Conservation (phyloP, 257 asterid species). For the Parsonsia alboflavescens region DNA sequence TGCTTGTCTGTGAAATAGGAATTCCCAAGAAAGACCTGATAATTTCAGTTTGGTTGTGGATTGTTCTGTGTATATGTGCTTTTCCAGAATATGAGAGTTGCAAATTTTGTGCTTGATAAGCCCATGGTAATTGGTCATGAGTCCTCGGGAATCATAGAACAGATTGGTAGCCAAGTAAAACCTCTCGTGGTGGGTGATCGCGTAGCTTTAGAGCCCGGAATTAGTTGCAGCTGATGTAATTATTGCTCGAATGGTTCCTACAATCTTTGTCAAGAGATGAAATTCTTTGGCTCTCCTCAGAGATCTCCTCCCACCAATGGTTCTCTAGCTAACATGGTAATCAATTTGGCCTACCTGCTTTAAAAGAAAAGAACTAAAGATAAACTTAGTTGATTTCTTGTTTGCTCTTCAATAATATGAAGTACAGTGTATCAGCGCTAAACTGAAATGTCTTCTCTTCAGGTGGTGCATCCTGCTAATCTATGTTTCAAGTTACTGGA, state of each 20-base stretch:
- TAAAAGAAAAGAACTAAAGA: background rate
- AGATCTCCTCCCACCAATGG: slow-evolving; percentile 90
- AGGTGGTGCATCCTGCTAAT: slow-evolving; percentile 94
- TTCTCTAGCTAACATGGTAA: slow-evolving; percentile 88
- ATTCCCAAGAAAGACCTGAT: background rate
- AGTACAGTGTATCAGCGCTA: background rate
- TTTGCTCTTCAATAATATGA: background rate
- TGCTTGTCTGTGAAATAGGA: background rate
- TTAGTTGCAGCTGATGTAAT: slow-evolving; percentile 68
- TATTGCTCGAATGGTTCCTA: slow-evolving; percentile 81
- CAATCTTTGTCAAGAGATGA: slow-evolving; percentile 89
- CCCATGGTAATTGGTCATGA: slow-evolving; percentile 99
- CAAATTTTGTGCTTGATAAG: slow-evolving; percentile 71
- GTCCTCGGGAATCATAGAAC: slow-evolving; percentile 85
- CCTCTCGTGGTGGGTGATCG: slow-evolving; percentile 66
- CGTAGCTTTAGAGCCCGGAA: slow-evolving; percentile 88
- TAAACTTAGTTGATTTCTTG: background rate
- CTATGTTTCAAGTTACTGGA: slow-evolving; percentile 88
- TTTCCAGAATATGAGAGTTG: slow-evolving; percentile 60
- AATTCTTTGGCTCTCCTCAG: slow-evolving; percentile 89
- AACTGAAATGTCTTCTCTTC: slow-evolving; percentile 4
- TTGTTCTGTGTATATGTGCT: slow-evolving; percentile 5
- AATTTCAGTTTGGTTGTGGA: background rate
- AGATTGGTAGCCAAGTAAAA: slow-evolving; percentile 66
- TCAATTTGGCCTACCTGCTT: background rate